A percentile compares a stretch with the other conserved stretches of the same genome.
Conservation (phyloP, 2,329 filamentous ascomycete genomes). For the Zasmidium citrigriseum region DNA sequence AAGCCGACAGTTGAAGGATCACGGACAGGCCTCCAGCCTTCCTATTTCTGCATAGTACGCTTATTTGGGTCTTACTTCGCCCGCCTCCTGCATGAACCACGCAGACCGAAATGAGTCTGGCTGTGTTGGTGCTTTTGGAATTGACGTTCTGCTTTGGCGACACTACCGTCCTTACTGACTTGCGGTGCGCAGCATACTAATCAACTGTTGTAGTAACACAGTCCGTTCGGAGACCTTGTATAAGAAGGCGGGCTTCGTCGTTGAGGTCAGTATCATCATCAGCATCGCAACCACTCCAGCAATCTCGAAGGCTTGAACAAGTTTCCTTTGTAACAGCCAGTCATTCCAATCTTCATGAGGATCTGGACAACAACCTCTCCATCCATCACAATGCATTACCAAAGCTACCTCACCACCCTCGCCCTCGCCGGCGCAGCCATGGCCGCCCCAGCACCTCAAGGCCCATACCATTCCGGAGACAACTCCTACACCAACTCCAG, state of each 20-base stretch:
- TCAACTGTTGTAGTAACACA: neutral
- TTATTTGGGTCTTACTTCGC: neutral
- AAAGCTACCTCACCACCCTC: neutral
- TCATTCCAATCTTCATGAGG: neutral
- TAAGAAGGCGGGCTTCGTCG: neutral
- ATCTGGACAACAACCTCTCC: too few relatives aligned
- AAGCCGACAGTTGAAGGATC: neutral
- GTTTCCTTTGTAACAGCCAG: neutral
- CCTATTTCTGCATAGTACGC: neutral
- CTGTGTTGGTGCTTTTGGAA: neutral
- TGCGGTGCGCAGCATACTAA: neutral
- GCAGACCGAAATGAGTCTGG: neutral
- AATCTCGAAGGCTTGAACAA: too few relatives aligned
- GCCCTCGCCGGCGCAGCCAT: neutral
- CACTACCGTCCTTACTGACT: neutral
- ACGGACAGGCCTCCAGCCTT: neutral
- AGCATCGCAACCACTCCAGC: too few relatives aligned
- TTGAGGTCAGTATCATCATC: too few relatives aligned
- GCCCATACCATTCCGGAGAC: neutral
- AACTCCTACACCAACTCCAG: neutral
- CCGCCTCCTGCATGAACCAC: neutral
- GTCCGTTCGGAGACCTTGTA: neutral
- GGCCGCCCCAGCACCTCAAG: neutral
- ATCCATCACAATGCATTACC: neutral
- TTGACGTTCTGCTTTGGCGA: neutral